Evolutionary conservation across 2,329 filamentous ascomycete species (phyloP).

Genomic region (Colletotrichum sublineola): DNA sequence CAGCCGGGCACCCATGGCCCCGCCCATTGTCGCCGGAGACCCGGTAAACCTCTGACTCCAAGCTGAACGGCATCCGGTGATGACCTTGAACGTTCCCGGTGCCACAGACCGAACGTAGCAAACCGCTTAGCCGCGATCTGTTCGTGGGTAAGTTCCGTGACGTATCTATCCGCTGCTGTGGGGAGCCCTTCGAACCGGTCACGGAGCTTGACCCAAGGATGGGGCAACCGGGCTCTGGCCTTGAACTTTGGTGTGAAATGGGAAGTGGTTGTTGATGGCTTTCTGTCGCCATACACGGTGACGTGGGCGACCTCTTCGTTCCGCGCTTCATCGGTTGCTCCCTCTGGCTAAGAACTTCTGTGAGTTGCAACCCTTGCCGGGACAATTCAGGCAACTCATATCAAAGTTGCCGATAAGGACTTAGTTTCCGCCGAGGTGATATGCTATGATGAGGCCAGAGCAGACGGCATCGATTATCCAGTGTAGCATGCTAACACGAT

Average conservation of each 20-base stretch:
- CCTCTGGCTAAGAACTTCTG: constrained; percentile 46
- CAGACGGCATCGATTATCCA: constrained; percentile 59
- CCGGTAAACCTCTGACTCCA: constrained; percentile 13
- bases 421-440: constrained; percentile 56
- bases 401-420: constrained; percentile 61
- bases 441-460: constrained; percentile 59
- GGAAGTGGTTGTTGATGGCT: constrained; percentile 53
- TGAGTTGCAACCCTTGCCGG: background rate
- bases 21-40: background rate
- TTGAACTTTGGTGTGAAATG: constrained; percentile 53
- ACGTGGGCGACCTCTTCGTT: constrained; percentile 51
- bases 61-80: background rate
- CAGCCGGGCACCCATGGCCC: background rate
- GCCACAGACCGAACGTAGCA: constrained; percentile 54
- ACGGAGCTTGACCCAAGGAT: constrained; percentile 53
- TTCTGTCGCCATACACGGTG: constrained; percentile 52
- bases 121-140: constrained; percentile 48
- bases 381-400: constrained; percentile 43
- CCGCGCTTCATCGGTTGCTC: constrained; percentile 54
- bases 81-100: constrained; percentile 11
- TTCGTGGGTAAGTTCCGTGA: constrained; percentile 48
- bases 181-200: background rate
- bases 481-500: constrained; percentile 58
- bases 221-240: constrained; percentile 55
- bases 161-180: constrained; percentile 48